Evolutionary conservation across 2,329 filamentous ascomycete species (phyloP).

Genomic region (Trichoderma oligosporum): DNA sequence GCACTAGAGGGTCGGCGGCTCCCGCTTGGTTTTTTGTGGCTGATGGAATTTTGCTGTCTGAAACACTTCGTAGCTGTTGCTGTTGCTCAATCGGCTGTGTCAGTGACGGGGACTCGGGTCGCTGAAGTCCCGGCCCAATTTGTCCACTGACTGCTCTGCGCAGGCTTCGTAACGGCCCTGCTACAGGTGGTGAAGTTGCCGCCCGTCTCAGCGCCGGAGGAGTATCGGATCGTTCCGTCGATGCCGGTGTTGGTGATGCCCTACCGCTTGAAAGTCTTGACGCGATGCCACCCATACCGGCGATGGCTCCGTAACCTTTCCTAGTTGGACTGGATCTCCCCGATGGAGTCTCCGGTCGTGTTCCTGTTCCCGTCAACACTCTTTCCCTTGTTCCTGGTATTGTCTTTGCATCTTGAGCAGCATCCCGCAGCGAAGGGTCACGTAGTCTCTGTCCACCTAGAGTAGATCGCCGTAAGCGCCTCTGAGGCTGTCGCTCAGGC

Average conservation of each 20-base stretch:
- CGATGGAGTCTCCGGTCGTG: constrained; percentile 15
- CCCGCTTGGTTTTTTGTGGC: constrained; percentile 4
- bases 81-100: background rate
- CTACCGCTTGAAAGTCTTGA: constrained; percentile 7
- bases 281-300: background rate
- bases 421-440: constrained; percentile 36
- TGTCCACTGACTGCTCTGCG: constrained; percentile 1
- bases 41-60: constrained; percentile 30
- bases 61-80: constrained; percentile 32
- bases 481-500: constrained; percentile 10
- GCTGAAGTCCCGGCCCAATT: constrained; percentile 9
- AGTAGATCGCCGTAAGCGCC: constrained; percentile 32
- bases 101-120: constrained; percentile 4
- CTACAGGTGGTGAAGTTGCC: constrained; percentile 1
- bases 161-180: constrained; percentile 6
- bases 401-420: constrained; percentile 41
- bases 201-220: constrained; percentile 9
- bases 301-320: constrained; percentile 32
- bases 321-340: constrained; percentile 21
- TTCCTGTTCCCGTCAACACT: constrained; percentile 23
- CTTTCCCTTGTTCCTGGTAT: constrained; percentile 21
- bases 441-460: constrained; percentile 30
- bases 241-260: constrained; percentile 4
- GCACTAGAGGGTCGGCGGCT: constrained; percentile 22
- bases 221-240: constrained; percentile 15